Evolutionary conservation across 2,329 filamentous ascomycete genomes (phyloP).

Genomic region (Corniculantispora saksenae): DNA sequence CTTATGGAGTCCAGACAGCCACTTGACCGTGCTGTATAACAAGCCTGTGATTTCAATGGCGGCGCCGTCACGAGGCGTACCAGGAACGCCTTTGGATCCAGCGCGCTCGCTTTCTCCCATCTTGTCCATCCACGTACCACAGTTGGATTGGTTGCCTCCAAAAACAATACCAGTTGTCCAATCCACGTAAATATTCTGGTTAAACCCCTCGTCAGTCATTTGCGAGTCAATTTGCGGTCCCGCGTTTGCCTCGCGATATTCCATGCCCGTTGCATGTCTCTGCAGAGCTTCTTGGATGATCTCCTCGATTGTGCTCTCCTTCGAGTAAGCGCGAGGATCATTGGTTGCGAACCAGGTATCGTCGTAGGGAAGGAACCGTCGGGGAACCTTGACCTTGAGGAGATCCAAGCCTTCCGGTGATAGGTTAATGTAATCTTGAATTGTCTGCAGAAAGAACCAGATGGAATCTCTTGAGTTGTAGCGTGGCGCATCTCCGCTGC

Average conservation of each 20-base stretch:
- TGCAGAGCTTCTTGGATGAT: slow-evolving; percentile 92
- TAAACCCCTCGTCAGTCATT: slow-evolving; percentile 90
- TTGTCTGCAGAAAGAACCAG: slow-evolving; percentile 96
- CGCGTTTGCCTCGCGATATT: slow-evolving; percentile 92
- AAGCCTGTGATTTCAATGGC: slow-evolving; percentile 94
- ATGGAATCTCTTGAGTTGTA: slow-evolving; percentile 97
- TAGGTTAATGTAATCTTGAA: slow-evolving; percentile 87
- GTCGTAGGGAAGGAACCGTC: slow-evolving; percentile 91
- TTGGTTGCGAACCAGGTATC: slow-evolving; percentile 89
- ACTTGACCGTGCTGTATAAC: slow-evolving; percentile 83
- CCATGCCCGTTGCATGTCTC: slow-evolving; percentile 85
- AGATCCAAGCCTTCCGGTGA: slow-evolving; percentile 75
- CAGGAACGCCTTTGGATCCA: slow-evolving; percentile 88
- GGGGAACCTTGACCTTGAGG: slow-evolving; percentile 73
- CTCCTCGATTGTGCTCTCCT: slow-evolving; percentile 80
- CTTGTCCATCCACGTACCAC: slow-evolving; percentile 99
- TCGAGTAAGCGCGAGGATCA: slow-evolving; percentile 82
- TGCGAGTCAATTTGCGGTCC: slow-evolving; percentile 85
- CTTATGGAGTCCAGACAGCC: slow-evolving; percentile 70
- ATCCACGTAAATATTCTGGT: slow-evolving; percentile 87
- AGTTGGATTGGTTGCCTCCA: slow-evolving; percentile 91
- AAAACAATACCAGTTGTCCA: slow-evolving; percentile 90
- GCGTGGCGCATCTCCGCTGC: slow-evolving; percentile 79
- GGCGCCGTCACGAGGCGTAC: slow-evolving; percentile 94
- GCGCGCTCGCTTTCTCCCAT: slow-evolving; percentile 98